These are phyloP conservation scores for Apiotrichum domesticum DNA, from an alignment of 1,284 basidiomycete species.

Conservation along the genomic window DNA sequence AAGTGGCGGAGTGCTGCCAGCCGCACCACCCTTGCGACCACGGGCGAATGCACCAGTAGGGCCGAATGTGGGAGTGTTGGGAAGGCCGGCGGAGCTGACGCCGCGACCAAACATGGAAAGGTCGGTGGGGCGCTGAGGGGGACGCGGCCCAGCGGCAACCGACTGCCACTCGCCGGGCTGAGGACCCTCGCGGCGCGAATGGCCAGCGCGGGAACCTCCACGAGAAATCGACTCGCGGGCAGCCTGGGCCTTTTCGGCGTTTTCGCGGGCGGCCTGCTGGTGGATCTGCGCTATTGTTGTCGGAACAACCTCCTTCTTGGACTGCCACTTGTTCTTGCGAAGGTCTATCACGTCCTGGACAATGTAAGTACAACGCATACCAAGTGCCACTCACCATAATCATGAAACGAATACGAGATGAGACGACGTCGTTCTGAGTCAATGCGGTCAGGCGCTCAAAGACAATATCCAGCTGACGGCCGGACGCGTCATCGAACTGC, in stretches of 20 bases:
- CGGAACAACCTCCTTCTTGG: constrained; percentile 68
- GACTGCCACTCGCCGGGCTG: constrained; percentile 75
- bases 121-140: constrained; percentile 62
- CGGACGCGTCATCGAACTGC: constrained; percentile 65
- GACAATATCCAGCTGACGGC: constrained; percentile 74
- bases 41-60: constrained; percentile 74
- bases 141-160: constrained; percentile 53
- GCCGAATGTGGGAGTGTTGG: constrained; percentile 63
- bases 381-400: constrained; percentile 60
- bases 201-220: constrained; percentile 82
- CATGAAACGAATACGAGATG: constrained; percentile 90
- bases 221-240: constrained; percentile 57
- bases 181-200: constrained; percentile 54
- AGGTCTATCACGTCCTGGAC: constrained; percentile 80
- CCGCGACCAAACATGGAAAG: constrained; percentile 69
- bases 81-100: constrained; percentile 73
- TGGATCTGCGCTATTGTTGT: constrained; percentile 85
- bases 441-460: constrained; percentile 83
- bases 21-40: constrained; percentile 54
- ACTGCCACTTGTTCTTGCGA: constrained; percentile 73
- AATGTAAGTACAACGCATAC: constrained; percentile 1
- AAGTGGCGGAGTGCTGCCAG: constrained; percentile 57
- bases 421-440: constrained; percentile 65
- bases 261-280: constrained; percentile 68
- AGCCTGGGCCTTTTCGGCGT: constrained; percentile 62